Conservation (phyloP, 2,329 filamentous ascomycete species). For the Botrytis byssoidea region DNA sequence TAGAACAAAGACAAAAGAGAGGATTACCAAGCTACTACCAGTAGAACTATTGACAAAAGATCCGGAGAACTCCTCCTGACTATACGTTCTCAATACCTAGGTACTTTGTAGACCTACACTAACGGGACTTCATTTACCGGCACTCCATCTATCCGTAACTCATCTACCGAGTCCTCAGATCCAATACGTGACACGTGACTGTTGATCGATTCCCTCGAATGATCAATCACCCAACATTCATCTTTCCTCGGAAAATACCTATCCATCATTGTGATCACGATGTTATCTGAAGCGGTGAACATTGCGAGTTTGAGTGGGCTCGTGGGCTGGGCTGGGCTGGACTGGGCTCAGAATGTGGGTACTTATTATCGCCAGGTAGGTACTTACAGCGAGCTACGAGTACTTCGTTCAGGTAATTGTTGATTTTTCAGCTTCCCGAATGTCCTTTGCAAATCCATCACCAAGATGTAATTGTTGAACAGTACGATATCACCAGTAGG, state of each 20-base stretch:
- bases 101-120: too few relatives aligned
- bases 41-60: neutral
- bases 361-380: neutral
- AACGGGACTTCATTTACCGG: neutral
- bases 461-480: too few relatives aligned
- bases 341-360: neutral
- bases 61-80: neutral
- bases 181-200: neutral
- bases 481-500: too few relatives aligned
- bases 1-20: neutral
- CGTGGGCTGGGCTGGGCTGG: too few relatives aligned
- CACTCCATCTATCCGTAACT: neutral
- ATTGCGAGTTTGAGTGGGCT: neutral
- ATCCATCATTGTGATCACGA: neutral
- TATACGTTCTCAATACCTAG: too few relatives aligned
- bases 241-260: neutral
- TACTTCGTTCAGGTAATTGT: neutral
- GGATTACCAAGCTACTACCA: too few relatives aligned
- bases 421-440: too few relatives aligned
- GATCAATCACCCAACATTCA: neutral
- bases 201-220: neutral
- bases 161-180: neutral
- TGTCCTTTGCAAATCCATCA: neutral
- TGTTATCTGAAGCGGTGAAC: neutral
- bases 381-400: too few relatives aligned